Evolutionary conservation across 129 eudicot genomes (phyloP).

Genomic region (Flaveria trinervia): DNA sequence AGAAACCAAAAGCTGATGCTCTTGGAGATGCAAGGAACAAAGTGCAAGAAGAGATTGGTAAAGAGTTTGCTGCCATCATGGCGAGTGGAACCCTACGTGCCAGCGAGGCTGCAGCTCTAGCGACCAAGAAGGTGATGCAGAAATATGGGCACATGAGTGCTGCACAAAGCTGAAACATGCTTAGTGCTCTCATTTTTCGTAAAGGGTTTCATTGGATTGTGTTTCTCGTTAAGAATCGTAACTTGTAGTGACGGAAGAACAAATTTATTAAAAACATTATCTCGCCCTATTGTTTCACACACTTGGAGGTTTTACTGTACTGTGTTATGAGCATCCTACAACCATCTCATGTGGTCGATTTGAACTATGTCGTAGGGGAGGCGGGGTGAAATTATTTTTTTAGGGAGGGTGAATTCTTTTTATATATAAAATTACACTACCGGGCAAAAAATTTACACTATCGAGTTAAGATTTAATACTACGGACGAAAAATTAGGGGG

Average conservation of each 20-base stretch:
- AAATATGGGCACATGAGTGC: slow-evolving; percentile 57
- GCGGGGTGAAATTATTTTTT: too few species aligned
- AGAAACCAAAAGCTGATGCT: slow-evolving; percentile 46
- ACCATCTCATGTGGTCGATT: too few species aligned
- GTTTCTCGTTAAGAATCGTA: background rate
- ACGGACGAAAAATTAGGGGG: too few species aligned
- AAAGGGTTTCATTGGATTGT: background rate
- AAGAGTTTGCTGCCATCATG: slow-evolving; percentile 81
- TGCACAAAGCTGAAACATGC: slow-evolving; percentile 58
- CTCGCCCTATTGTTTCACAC: background rate
- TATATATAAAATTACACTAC: too few species aligned
- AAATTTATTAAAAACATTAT: background rate
- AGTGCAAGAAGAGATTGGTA: slow-evolving; percentile 78
- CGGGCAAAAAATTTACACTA: too few species aligned
- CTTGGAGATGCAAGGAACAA: slow-evolving; percentile 77
- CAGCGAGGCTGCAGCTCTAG: slow-evolving; percentile 92
- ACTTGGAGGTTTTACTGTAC: background rate
- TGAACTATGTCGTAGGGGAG: too few species aligned
- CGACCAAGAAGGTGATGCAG: slow-evolving; percentile 82
- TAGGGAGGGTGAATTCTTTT: too few species aligned
- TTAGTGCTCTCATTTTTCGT: background rate
- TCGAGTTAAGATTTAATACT: too few species aligned
- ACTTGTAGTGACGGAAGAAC: background rate
- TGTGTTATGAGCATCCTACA: background rate
- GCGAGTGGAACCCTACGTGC: slow-evolving; percentile 83